These are phyloP conservation scores for Leptodontidium sp. DNA, from an alignment of 2,329 filamentous ascomycete species.

Conservation along the genomic window DNA sequence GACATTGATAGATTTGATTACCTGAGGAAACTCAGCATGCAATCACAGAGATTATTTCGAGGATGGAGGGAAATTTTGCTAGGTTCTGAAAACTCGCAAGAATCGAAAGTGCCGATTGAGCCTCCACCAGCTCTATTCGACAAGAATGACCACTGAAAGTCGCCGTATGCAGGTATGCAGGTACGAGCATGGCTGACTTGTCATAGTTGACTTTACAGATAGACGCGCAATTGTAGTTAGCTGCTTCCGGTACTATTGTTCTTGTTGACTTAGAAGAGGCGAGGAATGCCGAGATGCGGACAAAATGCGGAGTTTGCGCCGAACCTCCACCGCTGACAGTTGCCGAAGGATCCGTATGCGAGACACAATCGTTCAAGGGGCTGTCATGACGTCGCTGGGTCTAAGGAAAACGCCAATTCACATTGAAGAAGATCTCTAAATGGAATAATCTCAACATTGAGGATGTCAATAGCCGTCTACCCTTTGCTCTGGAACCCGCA, in stretches of 20 bases:
- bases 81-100: too few relatives aligned
- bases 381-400: too few relatives aligned
- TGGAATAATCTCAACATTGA: too few relatives aligned
- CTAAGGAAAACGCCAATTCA: too few relatives aligned
- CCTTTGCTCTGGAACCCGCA: too few relatives aligned
- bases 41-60: background rate
- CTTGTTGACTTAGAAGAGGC: background rate
- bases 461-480: too few relatives aligned
- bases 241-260: background rate
- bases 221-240: background rate
- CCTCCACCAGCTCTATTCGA: too few relatives aligned
- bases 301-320: background rate
- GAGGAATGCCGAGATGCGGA: background rate
- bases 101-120: too few relatives aligned
- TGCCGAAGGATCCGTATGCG: background rate
- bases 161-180: background rate
- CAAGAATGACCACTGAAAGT: too few relatives aligned
- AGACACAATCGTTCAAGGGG: background rate
- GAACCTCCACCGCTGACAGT: background rate
- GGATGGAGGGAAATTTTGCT: background rate
- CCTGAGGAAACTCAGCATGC: background rate
- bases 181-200: background rate
- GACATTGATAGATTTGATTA: background rate
- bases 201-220: background rate
- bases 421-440: too few relatives aligned